Percentiles rank a stretch among this genome's conserved stretches.
These are phyloP conservation scores for Plasmodium gonderi DNA, from an alignment of 169 alveolate species.

Conservation along the genomic window DNA sequence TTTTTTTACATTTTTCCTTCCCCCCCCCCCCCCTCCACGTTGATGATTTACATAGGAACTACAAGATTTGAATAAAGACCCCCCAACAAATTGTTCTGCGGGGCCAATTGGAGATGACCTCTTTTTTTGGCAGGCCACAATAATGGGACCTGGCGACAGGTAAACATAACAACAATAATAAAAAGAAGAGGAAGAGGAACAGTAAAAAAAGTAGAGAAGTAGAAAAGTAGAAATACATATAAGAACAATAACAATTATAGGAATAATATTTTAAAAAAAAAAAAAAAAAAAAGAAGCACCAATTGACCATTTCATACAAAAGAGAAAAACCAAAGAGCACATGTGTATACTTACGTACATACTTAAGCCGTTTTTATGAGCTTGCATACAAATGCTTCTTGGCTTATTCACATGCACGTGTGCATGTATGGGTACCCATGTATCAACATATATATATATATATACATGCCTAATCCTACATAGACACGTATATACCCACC, in stretches of 20 bases:
- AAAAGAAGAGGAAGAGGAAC: constrained; percentile 16
- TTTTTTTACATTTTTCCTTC: background rate
- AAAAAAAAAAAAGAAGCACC: background rate
- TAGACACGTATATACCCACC: constrained; percentile 15
- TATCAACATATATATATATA: background rate
- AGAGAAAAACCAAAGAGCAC: no score
- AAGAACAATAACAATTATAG: no score
- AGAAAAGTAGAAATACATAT: no score
- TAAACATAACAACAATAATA: constrained; percentile 34
- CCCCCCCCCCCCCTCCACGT: no score
- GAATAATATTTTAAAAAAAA: no score
- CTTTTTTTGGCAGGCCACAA: constrained; percentile 99
- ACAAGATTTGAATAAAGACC: constrained; percentile 97
- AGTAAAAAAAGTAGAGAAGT: no score
- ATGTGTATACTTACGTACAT: no score
- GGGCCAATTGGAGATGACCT: constrained; percentile 98
- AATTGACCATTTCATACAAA: no score
- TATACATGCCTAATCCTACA: constrained; percentile 27
- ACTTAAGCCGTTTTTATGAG: no score
- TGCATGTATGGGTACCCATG: background rate
- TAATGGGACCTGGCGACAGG: constrained; percentile 99
- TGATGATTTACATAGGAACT: constrained; percentile 89
- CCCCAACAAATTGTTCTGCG: constrained; percentile 99
- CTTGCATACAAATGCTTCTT: no score
- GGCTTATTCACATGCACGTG: background rate